Conservation (phyloP, 306 rosid species). For the Citrullus mucosospermus region DNA sequence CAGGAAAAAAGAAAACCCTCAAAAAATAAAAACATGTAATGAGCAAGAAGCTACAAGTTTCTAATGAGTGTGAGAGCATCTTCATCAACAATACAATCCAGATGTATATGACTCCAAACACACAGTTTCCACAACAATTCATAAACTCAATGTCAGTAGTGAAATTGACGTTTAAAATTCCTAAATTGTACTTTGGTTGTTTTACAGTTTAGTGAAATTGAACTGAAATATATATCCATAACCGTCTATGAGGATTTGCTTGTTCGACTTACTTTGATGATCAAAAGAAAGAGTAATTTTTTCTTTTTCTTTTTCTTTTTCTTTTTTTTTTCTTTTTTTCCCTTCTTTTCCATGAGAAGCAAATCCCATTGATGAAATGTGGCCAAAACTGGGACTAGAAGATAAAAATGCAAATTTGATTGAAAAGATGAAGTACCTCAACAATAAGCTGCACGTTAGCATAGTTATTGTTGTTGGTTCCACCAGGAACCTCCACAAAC, state of each 20-base stretch:
- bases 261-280: background rate
- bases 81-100: background rate
- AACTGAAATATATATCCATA: background rate
- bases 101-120: background rate
- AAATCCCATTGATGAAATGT: background rate
- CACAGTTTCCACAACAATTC: background rate
- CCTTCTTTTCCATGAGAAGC: background rate
- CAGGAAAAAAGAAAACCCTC: background rate
- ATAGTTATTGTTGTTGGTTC: conserved; percentile 96
- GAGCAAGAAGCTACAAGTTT: background rate
- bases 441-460: conserved; percentile 96
- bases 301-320: background rate
- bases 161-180: background rate
- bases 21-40: background rate
- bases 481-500: conserved; percentile 99
- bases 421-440: conserved; percentile 46
- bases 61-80: background rate
- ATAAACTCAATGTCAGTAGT: background rate
- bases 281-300: background rate
- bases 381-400: background rate
- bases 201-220: background rate
- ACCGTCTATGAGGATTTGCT: background rate
- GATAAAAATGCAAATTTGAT: conserved; percentile 6
- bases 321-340: background rate
- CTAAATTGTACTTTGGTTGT: background rate